Evolutionary conservation across 805 yeast species (phyloP).

Genomic region (Candida coquimbonensis): DNA sequence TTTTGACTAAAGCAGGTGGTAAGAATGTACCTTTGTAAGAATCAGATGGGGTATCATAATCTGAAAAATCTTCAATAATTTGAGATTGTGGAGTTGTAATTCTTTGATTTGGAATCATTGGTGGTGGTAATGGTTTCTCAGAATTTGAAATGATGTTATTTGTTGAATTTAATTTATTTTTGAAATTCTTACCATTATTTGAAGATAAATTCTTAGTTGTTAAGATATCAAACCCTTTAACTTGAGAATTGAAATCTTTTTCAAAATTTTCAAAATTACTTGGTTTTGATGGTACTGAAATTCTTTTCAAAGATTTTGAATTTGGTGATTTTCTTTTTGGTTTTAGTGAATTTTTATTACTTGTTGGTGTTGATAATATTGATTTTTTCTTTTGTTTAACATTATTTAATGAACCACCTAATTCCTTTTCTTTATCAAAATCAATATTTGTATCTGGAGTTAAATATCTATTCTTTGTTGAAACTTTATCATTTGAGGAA

Average conservation of each 20-base stretch:
- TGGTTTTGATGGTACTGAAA: slow-evolving; percentile 19
- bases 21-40: not conserved
- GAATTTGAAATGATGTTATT: not conserved
- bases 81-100: slow-evolving; percentile 18
- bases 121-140: slow-evolving; percentile 15
- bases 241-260: slow-evolving; percentile 5
- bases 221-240: not conserved
- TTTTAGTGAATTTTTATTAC: slow-evolving; percentile 1
- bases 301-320: slow-evolving; percentile 13
- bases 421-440: slow-evolving; percentile 9
- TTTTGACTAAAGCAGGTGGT: slow-evolving; percentile 17
- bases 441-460: slow-evolving; percentile 20
- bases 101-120: slow-evolving; percentile 16
- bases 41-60: slow-evolving; percentile 1
- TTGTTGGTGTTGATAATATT: not conserved
- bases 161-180: not conserved
- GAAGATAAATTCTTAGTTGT: slow-evolving; percentile 1
- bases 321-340: slow-evolving; percentile 3
- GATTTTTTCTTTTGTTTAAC: not conserved
- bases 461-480: slow-evolving; percentile 21
- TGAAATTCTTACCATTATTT: slow-evolving; percentile 1
- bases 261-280: slow-evolving; percentile 14
- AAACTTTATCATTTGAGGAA: slow-evolving; percentile 26
- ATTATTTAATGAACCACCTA: slow-evolving; percentile 3
- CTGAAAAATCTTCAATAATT: slow-evolving; percentile 2